These are phyloP conservation scores for Tetrahymena borealis DNA, from an alignment of 73 alveolate genomes.

Conservation along the genomic window DNA sequence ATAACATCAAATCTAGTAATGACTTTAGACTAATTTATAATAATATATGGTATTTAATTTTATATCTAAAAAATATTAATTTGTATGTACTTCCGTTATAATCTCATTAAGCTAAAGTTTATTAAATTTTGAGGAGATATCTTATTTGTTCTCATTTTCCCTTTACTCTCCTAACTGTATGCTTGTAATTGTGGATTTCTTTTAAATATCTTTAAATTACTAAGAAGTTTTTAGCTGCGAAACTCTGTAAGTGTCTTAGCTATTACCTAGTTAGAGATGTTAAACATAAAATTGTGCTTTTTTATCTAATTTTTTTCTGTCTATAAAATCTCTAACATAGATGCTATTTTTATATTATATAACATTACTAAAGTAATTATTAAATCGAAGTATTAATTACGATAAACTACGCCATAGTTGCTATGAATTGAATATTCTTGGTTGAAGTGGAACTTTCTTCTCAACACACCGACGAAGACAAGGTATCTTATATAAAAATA, in stretches of 20 bases:
- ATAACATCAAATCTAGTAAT: background rate
- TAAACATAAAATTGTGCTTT: background rate
- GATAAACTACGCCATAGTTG: background rate
- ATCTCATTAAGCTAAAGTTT: background rate
- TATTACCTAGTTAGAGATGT: background rate
- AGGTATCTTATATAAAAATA: background rate
- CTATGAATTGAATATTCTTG: background rate
- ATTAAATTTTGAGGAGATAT: background rate
- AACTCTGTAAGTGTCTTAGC: background rate
- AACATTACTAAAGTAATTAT: background rate
- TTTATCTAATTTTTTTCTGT: background rate
- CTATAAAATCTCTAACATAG: background rate
- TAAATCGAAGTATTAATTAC: background rate
- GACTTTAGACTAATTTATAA: background rate
- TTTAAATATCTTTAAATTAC: background rate
- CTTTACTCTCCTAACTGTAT: background rate
- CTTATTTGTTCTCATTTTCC: background rate
- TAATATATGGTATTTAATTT: background rate
- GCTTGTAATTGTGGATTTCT: background rate
- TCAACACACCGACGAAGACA: background rate
- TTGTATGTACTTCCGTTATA: background rate
- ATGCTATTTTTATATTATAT: background rate
- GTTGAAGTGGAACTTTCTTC: background rate
- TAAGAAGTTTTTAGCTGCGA: background rate
- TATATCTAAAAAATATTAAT: background rate